A percentile compares a stretch with the other conserved stretches of the same genome.
phyloP scores from a whole-genome alignment of 73 alveolate genomes.

The Paramecium bursaria region DNA sequence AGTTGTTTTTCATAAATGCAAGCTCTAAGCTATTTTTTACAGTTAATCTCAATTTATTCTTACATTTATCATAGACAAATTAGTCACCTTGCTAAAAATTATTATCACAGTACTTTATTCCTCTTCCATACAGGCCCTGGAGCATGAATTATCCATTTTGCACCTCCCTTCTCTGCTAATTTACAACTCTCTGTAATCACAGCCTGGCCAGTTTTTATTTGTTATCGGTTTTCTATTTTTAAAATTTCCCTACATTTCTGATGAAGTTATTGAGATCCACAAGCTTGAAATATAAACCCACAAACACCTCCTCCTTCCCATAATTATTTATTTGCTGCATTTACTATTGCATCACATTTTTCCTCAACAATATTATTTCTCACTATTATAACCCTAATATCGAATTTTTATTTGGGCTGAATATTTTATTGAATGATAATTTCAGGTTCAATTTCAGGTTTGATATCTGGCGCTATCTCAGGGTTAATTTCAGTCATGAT shows the following conservation, averaged over 20 bases:
- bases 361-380: no score
- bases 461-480: no score
- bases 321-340: neutral
- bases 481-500: no score
- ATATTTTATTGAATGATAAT: no score
- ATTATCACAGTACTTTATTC: no score
- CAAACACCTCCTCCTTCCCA: neutral
- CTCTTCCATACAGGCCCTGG: conserved; percentile 28
- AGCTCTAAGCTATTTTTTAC: neutral
- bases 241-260: neutral
- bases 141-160: conserved; percentile 45
- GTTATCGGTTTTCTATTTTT: neutral
- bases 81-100: no score
- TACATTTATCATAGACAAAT: conserved; percentile 1
- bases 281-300: neutral
- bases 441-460: no score
- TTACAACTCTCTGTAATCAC: conserved; percentile 5
- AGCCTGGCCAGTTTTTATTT: neutral
- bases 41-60: neutral
- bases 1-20: neutral
- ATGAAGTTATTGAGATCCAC: neutral
- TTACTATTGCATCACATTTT: conserved; percentile 44
- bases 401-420: no score
- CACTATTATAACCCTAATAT: no score
- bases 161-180: neutral